phyloP scores from a whole-genome alignment of 2,329 filamentous ascomycete species.

The Calonectria naviculata region DNA sequence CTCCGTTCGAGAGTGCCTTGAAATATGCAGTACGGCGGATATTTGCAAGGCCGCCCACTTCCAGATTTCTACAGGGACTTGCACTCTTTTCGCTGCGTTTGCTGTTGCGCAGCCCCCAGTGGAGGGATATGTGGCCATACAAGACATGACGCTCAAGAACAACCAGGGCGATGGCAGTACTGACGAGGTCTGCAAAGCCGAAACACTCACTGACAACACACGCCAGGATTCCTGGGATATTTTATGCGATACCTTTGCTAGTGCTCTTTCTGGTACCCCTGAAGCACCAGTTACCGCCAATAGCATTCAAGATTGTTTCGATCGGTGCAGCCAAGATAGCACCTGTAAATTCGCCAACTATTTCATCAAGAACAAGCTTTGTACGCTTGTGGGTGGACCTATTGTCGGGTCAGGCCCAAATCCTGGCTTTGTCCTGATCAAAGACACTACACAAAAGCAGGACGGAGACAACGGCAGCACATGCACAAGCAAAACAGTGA shows the following conservation, averaged over 20 bases:
- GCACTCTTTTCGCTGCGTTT: background rate
- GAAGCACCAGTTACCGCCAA: background rate
- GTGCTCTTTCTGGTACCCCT: background rate
- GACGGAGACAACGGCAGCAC: background rate
- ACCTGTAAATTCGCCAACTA: background rate
- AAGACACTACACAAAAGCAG: background rate
- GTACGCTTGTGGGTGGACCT: background rate
- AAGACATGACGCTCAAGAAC: background rate
- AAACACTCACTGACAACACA: background rate
- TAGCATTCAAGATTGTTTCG: background rate
- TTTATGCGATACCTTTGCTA: background rate
- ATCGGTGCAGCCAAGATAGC: background rate
- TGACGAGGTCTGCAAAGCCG: background rate
- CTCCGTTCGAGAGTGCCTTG: background rate
- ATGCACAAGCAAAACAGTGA: background rate
- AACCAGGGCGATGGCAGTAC: background rate
- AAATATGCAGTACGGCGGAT: background rate
- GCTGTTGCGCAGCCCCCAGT: background rate
- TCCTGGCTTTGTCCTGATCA: background rate
- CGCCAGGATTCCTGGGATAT: background rate
- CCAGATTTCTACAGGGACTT: background rate
- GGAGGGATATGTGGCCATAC: background rate
- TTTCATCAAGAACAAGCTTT: background rate
- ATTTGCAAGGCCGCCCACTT: background rate
- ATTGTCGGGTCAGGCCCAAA: background rate